phyloP scores from a whole-genome alignment of 2,329 filamentous ascomycete species.

The Elsinoe necatrix region DNA sequence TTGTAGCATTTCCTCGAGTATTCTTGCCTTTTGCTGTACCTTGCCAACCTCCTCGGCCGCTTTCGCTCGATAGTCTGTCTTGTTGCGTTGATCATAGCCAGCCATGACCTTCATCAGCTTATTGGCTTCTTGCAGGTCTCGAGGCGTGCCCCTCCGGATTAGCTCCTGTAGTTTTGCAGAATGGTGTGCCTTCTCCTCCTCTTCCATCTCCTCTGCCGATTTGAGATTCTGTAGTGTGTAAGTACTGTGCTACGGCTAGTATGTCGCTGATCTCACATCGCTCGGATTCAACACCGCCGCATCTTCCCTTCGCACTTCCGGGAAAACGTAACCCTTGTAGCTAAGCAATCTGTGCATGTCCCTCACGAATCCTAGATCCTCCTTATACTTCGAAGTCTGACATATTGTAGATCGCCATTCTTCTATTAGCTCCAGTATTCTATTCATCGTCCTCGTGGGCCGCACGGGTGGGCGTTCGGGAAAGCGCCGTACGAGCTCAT shows the following conservation, averaged over 20 bases:
- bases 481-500: constrained; percentile 92
- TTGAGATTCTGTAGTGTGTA: constrained; percentile 64
- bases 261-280: constrained; percentile 58
- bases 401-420: constrained; percentile 98
- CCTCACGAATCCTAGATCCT: constrained; percentile 88
- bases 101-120: constrained; percentile 99
- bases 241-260: neutral
- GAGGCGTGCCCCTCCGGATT: constrained; percentile 81
- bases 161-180: constrained; percentile 97
- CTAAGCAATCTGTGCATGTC: constrained; percentile 95
- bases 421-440: constrained; percentile 92
- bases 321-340: constrained; percentile 96
- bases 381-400: constrained; percentile 94
- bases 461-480: constrained; percentile 86
- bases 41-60: constrained; percentile 90
- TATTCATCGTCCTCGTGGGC: constrained; percentile 75
- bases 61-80: constrained; percentile 96
- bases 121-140: constrained; percentile 94
- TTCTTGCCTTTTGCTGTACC: constrained; percentile 87
- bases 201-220: constrained; percentile 97
- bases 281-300: constrained; percentile 94
- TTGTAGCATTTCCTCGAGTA: constrained; percentile 88
- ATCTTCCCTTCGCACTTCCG: constrained; percentile 84
- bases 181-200: constrained; percentile 88
- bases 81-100: constrained; percentile 87